Conservation (phyloP, 768 basidiomycete species). For the Tephrocybe sp. region DNA sequence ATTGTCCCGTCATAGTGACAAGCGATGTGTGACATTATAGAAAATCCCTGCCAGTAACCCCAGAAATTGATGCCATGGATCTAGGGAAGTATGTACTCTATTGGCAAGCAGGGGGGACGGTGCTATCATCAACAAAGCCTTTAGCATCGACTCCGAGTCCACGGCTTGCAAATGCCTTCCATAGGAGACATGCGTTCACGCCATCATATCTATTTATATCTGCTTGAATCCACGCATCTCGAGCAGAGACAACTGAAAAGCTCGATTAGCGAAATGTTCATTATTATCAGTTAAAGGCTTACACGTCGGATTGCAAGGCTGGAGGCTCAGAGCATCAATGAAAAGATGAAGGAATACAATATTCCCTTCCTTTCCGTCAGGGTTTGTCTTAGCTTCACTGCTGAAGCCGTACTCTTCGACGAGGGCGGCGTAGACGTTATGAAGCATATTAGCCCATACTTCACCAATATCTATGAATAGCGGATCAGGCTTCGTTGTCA, state of each 20-base stretch:
- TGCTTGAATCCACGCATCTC: constrained; percentile 41
- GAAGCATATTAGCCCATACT: constrained; percentile 31
- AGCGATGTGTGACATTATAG: too few relatives aligned
- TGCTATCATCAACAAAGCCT: background rate
- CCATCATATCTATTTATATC: constrained; percentile 38
- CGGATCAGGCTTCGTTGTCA: background rate
- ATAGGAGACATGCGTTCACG: constrained; percentile 34
- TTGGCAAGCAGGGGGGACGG: background rate
- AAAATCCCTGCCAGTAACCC: too few relatives aligned
- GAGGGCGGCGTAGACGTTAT: constrained; percentile 23
- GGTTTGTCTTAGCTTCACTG: constrained; percentile 18
- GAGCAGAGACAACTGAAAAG: constrained; percentile 30
- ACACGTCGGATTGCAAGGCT: constrained; percentile 35
- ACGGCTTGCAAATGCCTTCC: constrained; percentile 39
- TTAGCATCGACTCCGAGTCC: constrained; percentile 28
- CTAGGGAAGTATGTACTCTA: too few relatives aligned
- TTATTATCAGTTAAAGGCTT: constrained; percentile 11
- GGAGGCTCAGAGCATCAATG: constrained; percentile 35
- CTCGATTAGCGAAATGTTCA: too few relatives aligned
- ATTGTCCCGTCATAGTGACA: too few relatives aligned
- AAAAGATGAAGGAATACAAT: constrained; percentile 37
- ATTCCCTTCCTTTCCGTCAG: constrained; percentile 30
- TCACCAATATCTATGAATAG: constrained; percentile 37
- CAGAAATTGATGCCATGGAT: too few relatives aligned
- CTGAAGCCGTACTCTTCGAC: constrained; percentile 2